Evolutionary conservation across 139 green algal genomes (phyloP), one percentile per base, ranked within the genome.

Genomic region (Pleodorina starrii): DNA sequence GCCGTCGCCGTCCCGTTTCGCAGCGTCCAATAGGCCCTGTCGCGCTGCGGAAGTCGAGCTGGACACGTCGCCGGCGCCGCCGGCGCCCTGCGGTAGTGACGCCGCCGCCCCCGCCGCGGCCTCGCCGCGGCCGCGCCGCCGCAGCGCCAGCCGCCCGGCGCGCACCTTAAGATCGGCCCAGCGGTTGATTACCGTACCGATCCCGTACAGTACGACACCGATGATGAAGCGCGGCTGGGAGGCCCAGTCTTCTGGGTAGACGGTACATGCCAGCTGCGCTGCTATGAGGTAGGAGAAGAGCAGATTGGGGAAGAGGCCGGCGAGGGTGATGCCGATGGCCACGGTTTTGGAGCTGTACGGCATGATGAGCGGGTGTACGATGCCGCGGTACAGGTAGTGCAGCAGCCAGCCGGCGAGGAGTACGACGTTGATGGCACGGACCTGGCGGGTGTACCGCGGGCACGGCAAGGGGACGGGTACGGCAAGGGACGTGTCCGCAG

Each of bases 131-230:
- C 27, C 17, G 5, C 46, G 68, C 19, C 32, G 36, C 35, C 44
- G 42, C 66, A 79, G 51, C 5, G 66, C 82, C 11, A 89, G 27
- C 7, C 84, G 69, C 1, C 48, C 69, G 0, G 84, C 84, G 0
- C 84, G 84, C 36, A 89, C 36, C 69, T 81, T 83, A 4, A 89
- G 84, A 48, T 89, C 84, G 6, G 84, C 84, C 84, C 84, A 89
- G 36, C 84, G 84, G 69, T 89, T 89, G 38, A 82, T 73, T 1
- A 7, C 38, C 17, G 68, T 60, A 57, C 63, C 63, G 25, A 77
- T 17, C 17, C 2, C 80, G 38, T 85, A 85, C 35, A 85, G 35
- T 38, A 43, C 50, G 19, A 85, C 77, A 19, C 77, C 81, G 32
- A 87, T 87, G 81, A 87, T 77, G 81, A 87, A 87, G 42, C 81